Conservation (phyloP, 495 filamentous ascomycete species). For the Ascobolus immersus region DNA sequence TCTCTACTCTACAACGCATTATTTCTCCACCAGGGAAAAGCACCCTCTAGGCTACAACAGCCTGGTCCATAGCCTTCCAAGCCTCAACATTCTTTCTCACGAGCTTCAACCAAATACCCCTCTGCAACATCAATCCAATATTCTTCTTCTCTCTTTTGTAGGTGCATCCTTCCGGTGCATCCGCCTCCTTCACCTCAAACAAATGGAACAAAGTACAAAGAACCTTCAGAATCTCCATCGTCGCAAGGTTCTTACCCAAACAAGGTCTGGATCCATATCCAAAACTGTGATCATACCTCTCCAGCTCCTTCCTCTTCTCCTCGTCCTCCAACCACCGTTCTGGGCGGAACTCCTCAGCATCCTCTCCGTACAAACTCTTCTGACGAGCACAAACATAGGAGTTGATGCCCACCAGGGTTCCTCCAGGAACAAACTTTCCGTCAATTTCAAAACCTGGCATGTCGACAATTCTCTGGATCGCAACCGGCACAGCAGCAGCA, state of each 20-base stretch:
- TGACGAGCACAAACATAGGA: conserved; percentile 30
- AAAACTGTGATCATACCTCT: conserved; percentile 25
- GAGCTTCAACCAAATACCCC: no score
- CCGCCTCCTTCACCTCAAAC: no score
- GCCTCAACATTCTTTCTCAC: no score
- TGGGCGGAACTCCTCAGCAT: conserved; percentile 34
- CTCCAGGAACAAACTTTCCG: conserved; percentile 28
- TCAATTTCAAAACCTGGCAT: conserved; percentile 27
- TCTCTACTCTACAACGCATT: no score
- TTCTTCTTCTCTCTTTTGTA: no score
- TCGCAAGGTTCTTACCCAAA: conserved; percentile 6
- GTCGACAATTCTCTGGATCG: conserved; percentile 23
- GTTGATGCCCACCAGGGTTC: conserved; percentile 32
- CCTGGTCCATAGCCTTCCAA: no score
- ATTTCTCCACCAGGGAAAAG: no score
- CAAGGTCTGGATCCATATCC: conserved; percentile 4
- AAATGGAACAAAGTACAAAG: no score
- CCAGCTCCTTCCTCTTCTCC: conserved; percentile 22
- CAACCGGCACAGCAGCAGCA: conserved; percentile 20
- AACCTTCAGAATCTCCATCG: conserved; percentile 7
- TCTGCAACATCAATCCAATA: no score
- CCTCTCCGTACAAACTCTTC: conserved; percentile 31
- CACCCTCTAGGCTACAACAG: no score
- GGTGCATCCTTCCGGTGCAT: no score
- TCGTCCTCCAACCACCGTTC: conserved; percentile 38